Evolutionary conservation across 306 rosid genomes (phyloP), one percentile per base, ranked within the genome.

Genomic region (Pterocarpus macrocarpus): DNA sequence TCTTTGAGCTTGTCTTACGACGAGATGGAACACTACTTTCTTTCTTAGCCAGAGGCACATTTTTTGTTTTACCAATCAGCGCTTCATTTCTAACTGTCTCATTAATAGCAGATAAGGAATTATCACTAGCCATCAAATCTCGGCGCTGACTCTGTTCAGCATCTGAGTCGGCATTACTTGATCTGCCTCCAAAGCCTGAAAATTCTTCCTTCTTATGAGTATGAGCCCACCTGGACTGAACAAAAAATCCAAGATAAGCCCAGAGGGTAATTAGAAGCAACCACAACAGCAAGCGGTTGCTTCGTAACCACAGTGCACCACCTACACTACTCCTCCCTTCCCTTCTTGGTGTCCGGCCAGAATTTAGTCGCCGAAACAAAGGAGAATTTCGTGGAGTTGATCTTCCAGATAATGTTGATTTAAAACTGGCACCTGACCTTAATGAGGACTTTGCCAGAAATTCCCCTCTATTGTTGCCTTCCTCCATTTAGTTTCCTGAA

Each of bases 211-310:
- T 88, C 80, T 94, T 90, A 65, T 93, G 86, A 73, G 89, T 90
- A 71, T 95, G 99, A 45, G 97, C 99, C 99, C 99, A 95, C 87
- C 96, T 84, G 30, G 99, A 95, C 87, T 93, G 99, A 87, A 95
- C 90, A 81, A 87, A 90, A 87, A 95, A 92, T 49, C 98, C 99
- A 86, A 95, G 93, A 86, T 95, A 95, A 39, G 99, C 85, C 99
- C 99, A 95, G n/a, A 95, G 96, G 66, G 99, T 95, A 82, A 95
- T 95, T 52, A 95, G 79, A 66, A 95, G 87, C 92, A 95, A 83
- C 99, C 99, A 95, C 81, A 90, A 86, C 71, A 95, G 59, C 38
- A 95, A 35, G 8, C 92, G 91, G 56, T 95, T 93, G 86, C 93
- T 90, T 59, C 97, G 83, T 82, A 95, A 87, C 96, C 97, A 90